These are phyloP conservation scores for Tetrapisispora phaffii DNA, from an alignment of 805 yeast genomes.

Conservation along the genomic window DNA sequence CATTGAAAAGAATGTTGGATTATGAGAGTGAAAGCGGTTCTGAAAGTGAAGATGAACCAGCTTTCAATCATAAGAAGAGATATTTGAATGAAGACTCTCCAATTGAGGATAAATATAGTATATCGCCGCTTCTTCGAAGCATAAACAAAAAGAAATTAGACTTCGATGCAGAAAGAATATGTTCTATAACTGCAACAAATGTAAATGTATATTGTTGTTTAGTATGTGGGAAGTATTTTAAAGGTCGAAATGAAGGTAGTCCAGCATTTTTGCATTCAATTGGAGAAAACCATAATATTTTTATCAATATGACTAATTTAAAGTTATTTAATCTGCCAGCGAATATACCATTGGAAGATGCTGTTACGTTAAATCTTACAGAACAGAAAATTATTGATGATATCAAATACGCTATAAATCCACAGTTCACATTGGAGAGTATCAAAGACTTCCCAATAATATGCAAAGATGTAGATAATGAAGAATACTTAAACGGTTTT, in stretches of 20 bases:
- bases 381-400: constrained; percentile 32
- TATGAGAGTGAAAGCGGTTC: constrained; percentile 1
- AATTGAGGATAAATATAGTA: no score
- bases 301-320: constrained; percentile 41
- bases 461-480: constrained; percentile 37
- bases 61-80: neutral
- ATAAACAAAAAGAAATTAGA: constrained; percentile 34
- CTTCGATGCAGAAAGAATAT: constrained; percentile 61
- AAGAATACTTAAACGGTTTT: constrained; percentile 49
- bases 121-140: constrained; percentile 20
- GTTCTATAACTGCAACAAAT: constrained; percentile 52
- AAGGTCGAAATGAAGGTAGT: constrained; percentile 55
- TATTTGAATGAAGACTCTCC: neutral
- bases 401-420: constrained; percentile 43
- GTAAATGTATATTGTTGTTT: constrained; percentile 63
- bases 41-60: neutral
- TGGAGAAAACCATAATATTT: constrained; percentile 53
- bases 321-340: constrained; percentile 58
- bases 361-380: neutral
- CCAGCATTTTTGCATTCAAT: constrained; percentile 63
- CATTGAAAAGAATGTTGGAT: neutral
- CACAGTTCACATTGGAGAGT: constrained; percentile 34
- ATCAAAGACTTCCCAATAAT: constrained; percentile 28
- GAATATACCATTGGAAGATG: constrained; percentile 8
- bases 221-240: constrained; percentile 62